Evolutionary conservation across 768 basidiomycete genomes (phyloP).

Genomic region (Lactifluus subvellereus): DNA sequence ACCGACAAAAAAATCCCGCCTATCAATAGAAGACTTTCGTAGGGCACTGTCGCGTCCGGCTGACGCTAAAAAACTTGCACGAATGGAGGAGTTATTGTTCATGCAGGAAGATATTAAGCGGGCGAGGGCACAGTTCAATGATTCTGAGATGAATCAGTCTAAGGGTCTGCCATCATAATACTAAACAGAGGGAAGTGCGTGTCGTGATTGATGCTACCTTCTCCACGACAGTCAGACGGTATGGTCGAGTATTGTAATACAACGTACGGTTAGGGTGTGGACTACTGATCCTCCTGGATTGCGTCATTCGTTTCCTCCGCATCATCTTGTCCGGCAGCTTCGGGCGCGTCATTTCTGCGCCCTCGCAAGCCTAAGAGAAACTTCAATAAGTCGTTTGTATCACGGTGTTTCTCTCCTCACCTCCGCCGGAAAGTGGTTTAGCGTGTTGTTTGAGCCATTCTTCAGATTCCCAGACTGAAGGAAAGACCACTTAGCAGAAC

Average conservation of each 20-base stretch:
- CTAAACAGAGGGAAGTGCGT: conserved; percentile 8
- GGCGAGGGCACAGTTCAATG: conserved; percentile 73
- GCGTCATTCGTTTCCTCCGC: conserved; percentile 31
- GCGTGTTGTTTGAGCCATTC: conserved; percentile 85
- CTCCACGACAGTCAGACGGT: neutral
- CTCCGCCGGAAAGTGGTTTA: conserved; percentile 70
- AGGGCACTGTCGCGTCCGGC: conserved; percentile 74
- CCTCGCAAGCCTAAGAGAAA: conserved; percentile 42
- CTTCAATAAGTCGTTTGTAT: neutral
- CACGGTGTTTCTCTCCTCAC: conserved; percentile 33
- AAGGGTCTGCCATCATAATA: conserved; percentile 39
- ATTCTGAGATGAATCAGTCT: conserved; percentile 43
- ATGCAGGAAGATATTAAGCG: conserved; percentile 94
- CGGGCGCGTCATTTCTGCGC: conserved; percentile 31
- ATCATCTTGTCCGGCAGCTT: conserved; percentile 26
- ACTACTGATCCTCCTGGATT: conserved; percentile 60
- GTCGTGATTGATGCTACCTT: conserved; percentile 9
- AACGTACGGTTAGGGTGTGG: conserved; percentile 1
- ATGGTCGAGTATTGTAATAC: neutral
- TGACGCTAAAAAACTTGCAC: conserved; percentile 88
- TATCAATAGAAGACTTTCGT: conserved; percentile 82
- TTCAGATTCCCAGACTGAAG: conserved; percentile 92
- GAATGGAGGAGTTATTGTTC: conserved; percentile 87
- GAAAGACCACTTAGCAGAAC: conserved; percentile 1
- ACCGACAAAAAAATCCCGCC: conserved; percentile 61